phyloP scores from a whole-genome alignment of 768 basidiomycete genomes.

The Pisolithus microcarpus region DNA sequence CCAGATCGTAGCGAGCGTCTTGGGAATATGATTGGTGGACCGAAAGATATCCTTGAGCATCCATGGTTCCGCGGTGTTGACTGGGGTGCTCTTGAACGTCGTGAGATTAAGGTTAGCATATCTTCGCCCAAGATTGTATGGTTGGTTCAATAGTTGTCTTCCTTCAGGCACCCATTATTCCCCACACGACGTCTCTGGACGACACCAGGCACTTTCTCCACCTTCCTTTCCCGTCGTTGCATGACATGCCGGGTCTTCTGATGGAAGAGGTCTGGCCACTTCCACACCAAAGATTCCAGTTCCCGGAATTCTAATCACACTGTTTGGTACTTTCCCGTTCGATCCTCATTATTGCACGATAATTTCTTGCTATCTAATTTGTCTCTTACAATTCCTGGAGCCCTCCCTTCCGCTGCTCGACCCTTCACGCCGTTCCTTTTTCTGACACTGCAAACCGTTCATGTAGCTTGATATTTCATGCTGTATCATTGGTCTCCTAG shows the following conservation, averaged over 20 bases:
- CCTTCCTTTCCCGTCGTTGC: constrained; percentile 65
- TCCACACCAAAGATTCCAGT: constrained; percentile 61
- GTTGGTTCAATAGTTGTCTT: constrained; percentile 3
- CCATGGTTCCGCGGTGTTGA: constrained; percentile 95
- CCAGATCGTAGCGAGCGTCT: constrained; percentile 88
- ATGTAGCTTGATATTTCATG: constrained; percentile 26
- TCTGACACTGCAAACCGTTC: background rate
- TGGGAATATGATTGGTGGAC: constrained; percentile 89
- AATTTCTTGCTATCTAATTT: constrained; percentile 1
- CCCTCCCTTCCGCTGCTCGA: constrained; percentile 7
- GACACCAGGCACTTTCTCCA: constrained; percentile 85
- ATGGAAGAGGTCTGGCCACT: constrained; percentile 51
- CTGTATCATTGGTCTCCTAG: constrained; percentile 20
- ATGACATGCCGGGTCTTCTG: constrained; percentile 74
- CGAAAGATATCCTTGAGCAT: constrained; percentile 86
- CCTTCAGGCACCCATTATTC: constrained; percentile 76
- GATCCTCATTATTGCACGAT: constrained; percentile 23
- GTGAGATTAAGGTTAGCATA: constrained; percentile 73
- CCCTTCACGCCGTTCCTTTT: constrained; percentile 1
- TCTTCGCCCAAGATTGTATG: background rate
- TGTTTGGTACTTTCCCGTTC: constrained; percentile 1
- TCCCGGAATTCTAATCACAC: constrained; percentile 61
- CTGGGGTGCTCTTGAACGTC: constrained; percentile 80
- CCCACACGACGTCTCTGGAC: constrained; percentile 69
- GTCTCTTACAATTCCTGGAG: background rate